These are phyloP conservation scores for Parietaria judaica DNA, from an alignment of 306 rosid genomes.

Conservation along the genomic window DNA sequence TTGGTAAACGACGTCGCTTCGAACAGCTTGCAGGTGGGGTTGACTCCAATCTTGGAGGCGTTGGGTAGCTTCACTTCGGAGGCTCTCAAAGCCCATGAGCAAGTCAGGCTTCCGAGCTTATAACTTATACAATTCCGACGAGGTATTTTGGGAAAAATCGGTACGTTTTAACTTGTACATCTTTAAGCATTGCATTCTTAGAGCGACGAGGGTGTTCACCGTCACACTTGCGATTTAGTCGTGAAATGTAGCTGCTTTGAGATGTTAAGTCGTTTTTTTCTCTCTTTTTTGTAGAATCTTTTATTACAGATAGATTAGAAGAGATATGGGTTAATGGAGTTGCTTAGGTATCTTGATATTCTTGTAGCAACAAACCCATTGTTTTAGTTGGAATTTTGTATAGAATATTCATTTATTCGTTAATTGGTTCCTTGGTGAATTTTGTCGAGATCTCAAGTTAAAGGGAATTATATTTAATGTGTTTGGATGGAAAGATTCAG, in stretches of 20 bases:
- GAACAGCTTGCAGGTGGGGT: slow-evolving; percentile 62
- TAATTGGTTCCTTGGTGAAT: slow-evolving; percentile 37
- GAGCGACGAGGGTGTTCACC: slow-evolving; percentile 2
- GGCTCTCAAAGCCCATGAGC: slow-evolving; percentile 76
- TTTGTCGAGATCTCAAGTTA: not conserved
- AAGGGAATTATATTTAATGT: slow-evolving; percentile 23
- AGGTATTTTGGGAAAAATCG: too few relatives aligned
- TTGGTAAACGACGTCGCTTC: slow-evolving; percentile 71
- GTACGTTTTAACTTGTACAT: slow-evolving; percentile 13
- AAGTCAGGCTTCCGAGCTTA: slow-evolving; percentile 53
- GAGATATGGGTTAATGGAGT: not conserved
- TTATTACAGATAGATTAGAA: not conserved
- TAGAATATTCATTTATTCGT: slow-evolving; percentile 63
- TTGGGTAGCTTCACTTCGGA: slow-evolving; percentile 70
- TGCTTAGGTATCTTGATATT: slow-evolving; percentile 20
- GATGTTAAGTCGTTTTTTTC: not conserved
- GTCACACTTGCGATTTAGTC: slow-evolving; percentile 19
- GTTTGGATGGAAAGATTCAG: slow-evolving; percentile 30
- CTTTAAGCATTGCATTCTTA: slow-evolving; percentile 15
- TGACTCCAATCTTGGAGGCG: slow-evolving; percentile 87
- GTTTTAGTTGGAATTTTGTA: slow-evolving; percentile 29
- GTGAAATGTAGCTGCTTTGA: slow-evolving; percentile 20
- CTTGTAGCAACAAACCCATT: slow-evolving; percentile 30
- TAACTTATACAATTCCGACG: not conserved
- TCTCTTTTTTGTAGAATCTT: not conserved